Base-by-base conservation (phyloP, 768 basidiomycete species). In the Auricularia auricula-judae region DNA sequence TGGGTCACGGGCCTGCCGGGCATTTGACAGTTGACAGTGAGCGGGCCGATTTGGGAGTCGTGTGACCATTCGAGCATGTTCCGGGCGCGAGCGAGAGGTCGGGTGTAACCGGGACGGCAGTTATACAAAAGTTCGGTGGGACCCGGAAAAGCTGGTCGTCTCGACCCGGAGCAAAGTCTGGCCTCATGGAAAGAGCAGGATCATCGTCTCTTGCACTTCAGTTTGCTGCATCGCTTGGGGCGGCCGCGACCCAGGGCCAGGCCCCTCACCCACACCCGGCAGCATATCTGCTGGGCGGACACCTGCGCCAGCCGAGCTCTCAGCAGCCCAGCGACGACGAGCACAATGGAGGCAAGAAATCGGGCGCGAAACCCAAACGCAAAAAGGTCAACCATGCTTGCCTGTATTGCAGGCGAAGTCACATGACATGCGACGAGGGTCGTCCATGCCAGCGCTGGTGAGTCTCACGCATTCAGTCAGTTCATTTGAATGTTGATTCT, bases 381-480 rank as follows among this genome's bases (percentile, higher is more conserved):
- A 78, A 91, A 64, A 94, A 94, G 74, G 91, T 92, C 65, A 92
- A 92, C 74, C 92, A 94, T 76, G 93, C 94, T 4, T 97, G 93
- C 73, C 78, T 97, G 53, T 97, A 95, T 74, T 97, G 93, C 34
- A 35, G 56, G 29, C 53, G 35, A 16, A 56, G 53, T 33, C 23
- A 68, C 64, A 69, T 93, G 90, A 91, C 89, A 7, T 92, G 91
- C 77, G 91, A 92, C 72, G 91, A 91, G 70, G 89, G 89, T 18
- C 78, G 89, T 43, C 94, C 94, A 16, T 97, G 95, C 74, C 89
- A 93, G 70, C 85, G 95, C 69, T 96, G 94, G 94, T 94, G 72
- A 74, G 90, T 42, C 39, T 42, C 39, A 7, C 8, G 39, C 39
- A 29, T 29, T 29, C 29, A 29, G 29, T 29, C 29, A 29, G 29